phyloP scores from a whole-genome alignment of 1,284 basidiomycete genomes.

The Vanrija sp. region DNA sequence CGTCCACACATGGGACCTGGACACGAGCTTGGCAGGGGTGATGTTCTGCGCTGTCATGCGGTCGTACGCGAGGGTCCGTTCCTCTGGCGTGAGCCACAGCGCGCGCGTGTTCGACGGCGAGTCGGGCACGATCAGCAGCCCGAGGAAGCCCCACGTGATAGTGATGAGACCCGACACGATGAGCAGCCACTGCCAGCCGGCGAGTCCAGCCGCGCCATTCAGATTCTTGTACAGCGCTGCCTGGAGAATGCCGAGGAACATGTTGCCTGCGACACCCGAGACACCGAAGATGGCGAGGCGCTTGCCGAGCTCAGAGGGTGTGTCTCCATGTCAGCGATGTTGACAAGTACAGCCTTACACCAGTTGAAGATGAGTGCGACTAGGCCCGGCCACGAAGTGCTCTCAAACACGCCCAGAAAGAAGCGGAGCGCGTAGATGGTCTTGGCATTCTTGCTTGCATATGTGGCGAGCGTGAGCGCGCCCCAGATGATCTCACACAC shows the following conservation, averaged over 20 bases:
- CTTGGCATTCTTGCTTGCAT: constrained; percentile 4
- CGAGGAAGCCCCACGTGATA: not conserved
- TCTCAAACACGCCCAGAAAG: constrained; percentile 24
- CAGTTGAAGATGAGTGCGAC: not conserved
- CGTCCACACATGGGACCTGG: not conserved
- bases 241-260: constrained; percentile 31
- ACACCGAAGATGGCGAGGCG: not conserved
- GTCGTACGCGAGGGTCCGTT: constrained; percentile 1
- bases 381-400: no score
- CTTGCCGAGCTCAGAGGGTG: no score
- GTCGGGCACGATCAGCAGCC: constrained; percentile 34
- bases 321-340: not conserved
- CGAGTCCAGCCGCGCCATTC: constrained; percentile 2
- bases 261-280: constrained; percentile 18
- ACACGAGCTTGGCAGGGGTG: not conserved
- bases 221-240: constrained; percentile 20
- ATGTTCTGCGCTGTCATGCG: not conserved
- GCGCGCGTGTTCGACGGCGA: constrained; percentile 25
- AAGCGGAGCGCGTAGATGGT: constrained; percentile 23
- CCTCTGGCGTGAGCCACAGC: constrained; percentile 24
- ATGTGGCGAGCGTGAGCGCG: not conserved
- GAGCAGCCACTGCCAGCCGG: constrained; percentile 19
- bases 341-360: constrained; percentile 6
- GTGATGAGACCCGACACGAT: not conserved
- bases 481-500: not conserved